Evolutionary conservation across 2,329 filamentous ascomycete species (phyloP).

Genomic region (Anisogramma anomala): DNA sequence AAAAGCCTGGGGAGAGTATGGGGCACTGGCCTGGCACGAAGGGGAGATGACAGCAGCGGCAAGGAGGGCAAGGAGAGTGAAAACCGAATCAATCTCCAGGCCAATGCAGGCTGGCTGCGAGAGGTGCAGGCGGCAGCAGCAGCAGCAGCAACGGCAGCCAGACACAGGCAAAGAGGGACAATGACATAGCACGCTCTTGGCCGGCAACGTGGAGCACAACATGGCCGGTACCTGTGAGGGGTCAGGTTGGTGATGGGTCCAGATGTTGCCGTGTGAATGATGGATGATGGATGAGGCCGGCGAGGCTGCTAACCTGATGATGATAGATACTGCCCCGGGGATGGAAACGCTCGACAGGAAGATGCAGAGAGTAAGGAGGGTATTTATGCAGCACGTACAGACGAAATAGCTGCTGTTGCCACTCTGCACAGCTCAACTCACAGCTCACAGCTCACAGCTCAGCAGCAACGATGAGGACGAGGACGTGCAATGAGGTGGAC

Average conservation of each 20-base stretch:
- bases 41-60: constrained; percentile 3
- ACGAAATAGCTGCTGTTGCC: not conserved
- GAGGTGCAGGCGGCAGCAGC: too few relatives aligned
- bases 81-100: constrained; percentile 9
- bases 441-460: too few relatives aligned
- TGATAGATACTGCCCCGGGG: not conserved
- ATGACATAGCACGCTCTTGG: constrained; percentile 10
- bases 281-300: constrained; percentile 7
- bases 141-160: constrained; percentile 7
- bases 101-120: constrained; percentile 13
- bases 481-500: constrained; percentile 2
- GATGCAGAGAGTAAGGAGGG: not conserved
- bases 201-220: constrained; percentile 13
- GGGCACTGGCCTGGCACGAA: constrained; percentile 9
- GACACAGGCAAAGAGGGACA: constrained; percentile 8
- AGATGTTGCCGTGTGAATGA: constrained; percentile 3
- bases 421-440: too few relatives aligned
- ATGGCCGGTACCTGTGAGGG: constrained; percentile 9
- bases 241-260: constrained; percentile 1
- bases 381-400: constrained; percentile 1
- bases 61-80: constrained; percentile 8
- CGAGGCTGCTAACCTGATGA: constrained; percentile 1
- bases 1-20: too few relatives aligned
- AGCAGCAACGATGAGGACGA: constrained; percentile 1
- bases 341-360: not conserved